Evolutionary conservation across 371 early-diverging fungal species (phyloP).

Genomic region (Capillidium rhysosporum): DNA sequence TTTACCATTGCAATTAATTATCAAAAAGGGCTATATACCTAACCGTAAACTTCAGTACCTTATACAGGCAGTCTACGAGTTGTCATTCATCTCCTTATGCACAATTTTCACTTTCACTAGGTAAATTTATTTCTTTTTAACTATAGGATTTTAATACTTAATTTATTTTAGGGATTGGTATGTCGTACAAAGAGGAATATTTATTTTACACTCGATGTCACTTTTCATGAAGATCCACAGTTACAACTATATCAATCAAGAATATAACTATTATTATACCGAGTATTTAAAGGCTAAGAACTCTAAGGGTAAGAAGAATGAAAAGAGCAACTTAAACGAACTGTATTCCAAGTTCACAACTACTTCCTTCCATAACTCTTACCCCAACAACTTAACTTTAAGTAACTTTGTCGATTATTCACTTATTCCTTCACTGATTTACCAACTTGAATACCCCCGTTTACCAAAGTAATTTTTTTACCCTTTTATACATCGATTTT

Average conservation of each 20-base stretch:
- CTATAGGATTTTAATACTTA: background rate
- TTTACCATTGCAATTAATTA: background rate
- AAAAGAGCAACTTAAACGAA: too few relatives aligned
- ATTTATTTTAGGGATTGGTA: slow-evolving; percentile 45
- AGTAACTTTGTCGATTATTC: slow-evolving; percentile 74
- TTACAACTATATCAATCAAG: slow-evolving; percentile 55
- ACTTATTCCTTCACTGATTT: slow-evolving; percentile 74
- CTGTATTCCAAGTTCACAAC: slow-evolving; percentile 6
- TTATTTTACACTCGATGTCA: slow-evolving; percentile 68
- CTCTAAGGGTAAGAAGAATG: slow-evolving; percentile 1
- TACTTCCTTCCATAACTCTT: slow-evolving; percentile 11
- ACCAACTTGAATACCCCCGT: slow-evolving; percentile 86
- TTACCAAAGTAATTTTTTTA: slow-evolving; percentile 33
- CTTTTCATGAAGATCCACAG: slow-evolving; percentile 93
- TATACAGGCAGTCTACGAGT: background rate
- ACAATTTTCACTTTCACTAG: background rate
- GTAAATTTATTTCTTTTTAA: background rate
- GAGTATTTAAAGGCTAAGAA: slow-evolving; percentile 12
- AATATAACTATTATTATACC: slow-evolving; percentile 19
- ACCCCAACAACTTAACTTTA: slow-evolving; percentile 66
- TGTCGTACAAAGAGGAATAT: slow-evolving; percentile 79
- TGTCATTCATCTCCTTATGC: background rate
- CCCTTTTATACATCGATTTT: background rate
- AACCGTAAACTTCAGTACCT: background rate
- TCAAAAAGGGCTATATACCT: background rate